A percentile compares a stretch with the other conserved stretches of the same genome.
These are phyloP conservation scores for Omphalotus guepiniiformis DNA, from an alignment of 768 basidiomycete genomes.

Conservation along the genomic window DNA sequence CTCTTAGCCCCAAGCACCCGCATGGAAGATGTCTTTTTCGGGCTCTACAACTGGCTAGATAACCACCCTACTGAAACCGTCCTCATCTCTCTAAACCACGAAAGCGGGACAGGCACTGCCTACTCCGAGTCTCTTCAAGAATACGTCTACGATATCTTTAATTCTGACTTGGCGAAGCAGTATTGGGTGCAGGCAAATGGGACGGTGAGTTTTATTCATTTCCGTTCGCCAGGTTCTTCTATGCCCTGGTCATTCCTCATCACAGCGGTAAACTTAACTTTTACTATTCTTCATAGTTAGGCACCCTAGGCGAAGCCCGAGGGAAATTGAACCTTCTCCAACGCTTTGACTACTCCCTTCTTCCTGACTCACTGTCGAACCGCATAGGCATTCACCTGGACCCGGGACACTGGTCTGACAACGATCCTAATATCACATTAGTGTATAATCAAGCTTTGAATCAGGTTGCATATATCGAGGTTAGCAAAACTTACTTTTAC, in stretches of 20 bases:
- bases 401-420: constrained; percentile 43
- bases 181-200: constrained; percentile 48
- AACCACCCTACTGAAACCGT: constrained; percentile 48
- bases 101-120: constrained; percentile 41
- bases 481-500: constrained; percentile 2
- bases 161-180: constrained; percentile 30
- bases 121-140: constrained; percentile 38
- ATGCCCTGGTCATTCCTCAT: not conserved
- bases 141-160: constrained; percentile 36
- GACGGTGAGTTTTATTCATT: constrained; percentile 23
- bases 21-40: constrained; percentile 47
- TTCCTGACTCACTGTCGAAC: constrained; percentile 29
- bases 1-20: constrained; percentile 41
- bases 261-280: too few species aligned
- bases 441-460: constrained; percentile 33
- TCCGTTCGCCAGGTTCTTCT: not conserved
- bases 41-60: constrained; percentile 48
- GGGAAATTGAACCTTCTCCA: constrained; percentile 50
- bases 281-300: constrained; percentile 32
- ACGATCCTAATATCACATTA: constrained; percentile 39
- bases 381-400: constrained; percentile 43
- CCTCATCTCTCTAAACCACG: constrained; percentile 46
- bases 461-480: constrained; percentile 43
- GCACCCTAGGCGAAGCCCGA: constrained; percentile 46
- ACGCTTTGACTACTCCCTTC: constrained; percentile 39